These are phyloP conservation scores for Pseudevernia furfuracea DNA, from an alignment of 495 filamentous ascomycete species.

Conservation along the genomic window DNA sequence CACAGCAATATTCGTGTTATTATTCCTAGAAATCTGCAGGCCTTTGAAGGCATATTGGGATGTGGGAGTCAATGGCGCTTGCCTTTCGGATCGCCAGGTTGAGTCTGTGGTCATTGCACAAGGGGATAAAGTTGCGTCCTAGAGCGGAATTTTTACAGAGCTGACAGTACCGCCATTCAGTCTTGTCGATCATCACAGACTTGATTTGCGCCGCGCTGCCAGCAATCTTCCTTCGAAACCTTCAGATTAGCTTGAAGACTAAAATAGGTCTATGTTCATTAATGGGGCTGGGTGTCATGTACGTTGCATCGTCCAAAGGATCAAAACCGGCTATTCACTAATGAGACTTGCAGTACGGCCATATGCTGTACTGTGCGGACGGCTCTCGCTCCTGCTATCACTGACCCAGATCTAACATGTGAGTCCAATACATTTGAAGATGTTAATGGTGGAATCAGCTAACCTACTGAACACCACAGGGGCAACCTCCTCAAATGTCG, in stretches of 20 bases:
- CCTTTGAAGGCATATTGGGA: slow-evolving; percentile 14
- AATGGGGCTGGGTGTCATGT: slow-evolving; percentile 35
- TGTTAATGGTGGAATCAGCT: neutral
- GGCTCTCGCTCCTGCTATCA: slow-evolving; percentile 14
- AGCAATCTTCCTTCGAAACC: slow-evolving; percentile 12
- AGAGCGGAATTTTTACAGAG: neutral
- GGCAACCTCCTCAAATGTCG: slow-evolving; percentile 18
- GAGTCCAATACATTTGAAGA: neutral
- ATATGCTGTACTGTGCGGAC: slow-evolving; percentile 21
- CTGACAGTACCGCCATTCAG: neutral
- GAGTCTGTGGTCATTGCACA: slow-evolving; percentile 16
- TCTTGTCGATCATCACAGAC: slow-evolving; percentile 11
- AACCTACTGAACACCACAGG: slow-evolving; percentile 1
- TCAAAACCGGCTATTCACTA: slow-evolving; percentile 24
- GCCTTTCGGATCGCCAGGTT: slow-evolving; percentile 13
- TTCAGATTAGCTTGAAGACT: slow-evolving; percentile 5
- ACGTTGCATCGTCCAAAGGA: too few species aligned
- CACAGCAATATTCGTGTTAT: slow-evolving; percentile 10
- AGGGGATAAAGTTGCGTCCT: slow-evolving; percentile 1
- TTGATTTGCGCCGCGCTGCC: slow-evolving; percentile 11
- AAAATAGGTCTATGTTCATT: slow-evolving; percentile 10
- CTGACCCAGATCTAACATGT: slow-evolving; percentile 14
- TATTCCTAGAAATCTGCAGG: slow-evolving; percentile 19
- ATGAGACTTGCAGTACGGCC: slow-evolving; percentile 11
- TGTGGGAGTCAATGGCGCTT: neutral